These are phyloP conservation scores for Diaporthe ilicicola DNA, from an alignment of 2,329 filamentous ascomycete species.

Conservation along the genomic window DNA sequence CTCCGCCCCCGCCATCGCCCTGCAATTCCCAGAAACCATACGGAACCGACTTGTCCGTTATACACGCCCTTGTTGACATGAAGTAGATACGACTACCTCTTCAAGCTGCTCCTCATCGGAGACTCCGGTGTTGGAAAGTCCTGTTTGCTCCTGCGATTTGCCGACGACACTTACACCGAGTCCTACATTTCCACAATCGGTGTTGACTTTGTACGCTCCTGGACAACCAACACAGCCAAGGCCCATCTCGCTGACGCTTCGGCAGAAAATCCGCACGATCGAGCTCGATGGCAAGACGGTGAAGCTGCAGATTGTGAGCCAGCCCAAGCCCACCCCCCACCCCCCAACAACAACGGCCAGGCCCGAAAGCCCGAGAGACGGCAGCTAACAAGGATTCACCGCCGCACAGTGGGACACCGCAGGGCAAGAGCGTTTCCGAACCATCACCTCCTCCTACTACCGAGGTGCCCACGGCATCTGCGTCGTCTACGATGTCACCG, in stretches of 20 bases:
- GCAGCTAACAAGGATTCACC: constrained; percentile 40
- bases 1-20: constrained; percentile 16
- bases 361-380: neutral
- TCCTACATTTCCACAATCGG: constrained; percentile 99
- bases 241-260: constrained; percentile 41
- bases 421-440: constrained; percentile 98
- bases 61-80: constrained; percentile 37
- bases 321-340: neutral
- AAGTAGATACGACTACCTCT: constrained; percentile 98
- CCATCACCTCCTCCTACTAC: constrained; percentile 99
- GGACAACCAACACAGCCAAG: neutral
- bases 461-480: constrained; percentile 98
- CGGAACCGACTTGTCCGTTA: neutral
- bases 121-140: constrained; percentile 99
- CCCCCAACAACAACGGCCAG: neutral
- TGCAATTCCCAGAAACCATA: neutral
- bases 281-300: constrained; percentile 99
- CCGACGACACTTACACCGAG: constrained; percentile 99
- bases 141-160: constrained; percentile 95
- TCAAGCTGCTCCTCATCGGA: constrained; percentile 99
- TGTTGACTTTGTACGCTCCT: constrained; percentile 89
- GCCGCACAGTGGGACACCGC: constrained; percentile 91
- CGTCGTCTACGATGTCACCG: constrained; percentile 99
- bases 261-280: constrained; percentile 98
- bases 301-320: constrained; percentile 96